phyloP scores from a whole-genome alignment of 1,139 yeast genomes.

The Pichia sp. region DNA sequence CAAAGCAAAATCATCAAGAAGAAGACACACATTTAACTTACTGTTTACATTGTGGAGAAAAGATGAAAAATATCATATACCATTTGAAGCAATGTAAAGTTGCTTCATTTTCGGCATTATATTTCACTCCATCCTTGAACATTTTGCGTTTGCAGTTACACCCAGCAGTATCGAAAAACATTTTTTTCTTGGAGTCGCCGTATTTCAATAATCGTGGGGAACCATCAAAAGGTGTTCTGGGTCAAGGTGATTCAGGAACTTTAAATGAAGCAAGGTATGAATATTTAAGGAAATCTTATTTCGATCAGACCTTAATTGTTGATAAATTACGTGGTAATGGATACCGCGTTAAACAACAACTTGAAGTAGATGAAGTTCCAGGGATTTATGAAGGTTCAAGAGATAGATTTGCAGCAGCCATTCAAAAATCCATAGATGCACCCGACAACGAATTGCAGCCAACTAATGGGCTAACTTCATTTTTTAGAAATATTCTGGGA shows the following conservation, averaged over 20 bases:
- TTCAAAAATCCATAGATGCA: neutral
- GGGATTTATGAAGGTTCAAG: conserved; percentile 9
- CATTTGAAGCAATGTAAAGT: conserved; percentile 16
- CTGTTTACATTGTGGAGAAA: conserved; percentile 21
- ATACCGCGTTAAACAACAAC: neutral
- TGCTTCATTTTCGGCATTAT: conserved; percentile 14
- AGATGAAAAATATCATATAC: conserved; percentile 7
- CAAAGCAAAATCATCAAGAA: neutral
- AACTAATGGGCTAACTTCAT: neutral
- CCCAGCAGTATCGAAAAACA: neutral
- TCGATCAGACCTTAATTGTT: conserved; percentile 27
- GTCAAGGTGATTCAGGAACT: conserved; percentile 46
- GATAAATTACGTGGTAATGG: neutral
- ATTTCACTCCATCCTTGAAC: conserved; percentile 22
- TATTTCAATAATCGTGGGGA: conserved; percentile 70
- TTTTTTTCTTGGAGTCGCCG: conserved; percentile 34
- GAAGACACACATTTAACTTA: neutral
- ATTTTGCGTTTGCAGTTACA: conserved; percentile 11
- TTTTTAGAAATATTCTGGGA: neutral
- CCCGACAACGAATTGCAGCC: neutral
- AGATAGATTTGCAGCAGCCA: neutral
- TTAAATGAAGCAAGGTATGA: conserved; percentile 45
- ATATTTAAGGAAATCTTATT: conserved; percentile 51
- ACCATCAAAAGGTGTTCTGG: conserved; percentile 44
- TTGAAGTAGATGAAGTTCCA: neutral